Base-by-base conservation (phyloP, 148 eudicot species). In the Fallopia convolvulus region DNA sequence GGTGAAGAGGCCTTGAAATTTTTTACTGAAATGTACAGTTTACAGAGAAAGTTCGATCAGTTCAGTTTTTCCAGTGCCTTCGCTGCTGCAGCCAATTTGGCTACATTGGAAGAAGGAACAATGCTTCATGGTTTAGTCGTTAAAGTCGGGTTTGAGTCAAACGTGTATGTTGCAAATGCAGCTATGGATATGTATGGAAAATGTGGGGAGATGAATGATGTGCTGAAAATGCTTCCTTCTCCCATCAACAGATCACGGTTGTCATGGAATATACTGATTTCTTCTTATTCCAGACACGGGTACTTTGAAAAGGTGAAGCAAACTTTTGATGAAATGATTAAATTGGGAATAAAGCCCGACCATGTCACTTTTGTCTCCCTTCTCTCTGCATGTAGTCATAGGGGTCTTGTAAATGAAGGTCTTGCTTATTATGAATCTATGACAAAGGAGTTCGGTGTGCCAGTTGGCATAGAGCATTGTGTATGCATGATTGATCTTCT, bases 111-210 rank as follows among this genome's bases (percentile, higher is more conserved):
- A 42, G 94, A 88, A 79, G 94, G 97, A 61, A 81, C 83, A 74
- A 89, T 87, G 84, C 86, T 92, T 46, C 97, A 92, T 68, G 80
- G 84, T 78, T 78, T 84, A 74, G 81, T 87, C n/a, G 79, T 84
- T 53, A 90, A 87, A 82, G 82, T 85, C 32, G 92, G 94, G 66
- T 90, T 86, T 72, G 80, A 85, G 78, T 70, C 77, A 13, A 79
- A 82, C 80, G 73, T 77, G 48, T 86, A 83, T 84, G 89, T 92
- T 40, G 42, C 52, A 47, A 92, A 84, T 79, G 83, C 90, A 61
- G 84, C 84, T 32, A 89, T 85, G 92, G 97, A 92, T 78, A 92
- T 92, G 94, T 92, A 90, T 72, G 97, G 97, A 33, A 92, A 92
- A 78, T 90, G 92, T 79, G 94, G 92, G 41, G 92, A 90, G 78